Conservation (phyloP, 768 basidiomycete species). For the Lyophyllum atratum region DNA sequence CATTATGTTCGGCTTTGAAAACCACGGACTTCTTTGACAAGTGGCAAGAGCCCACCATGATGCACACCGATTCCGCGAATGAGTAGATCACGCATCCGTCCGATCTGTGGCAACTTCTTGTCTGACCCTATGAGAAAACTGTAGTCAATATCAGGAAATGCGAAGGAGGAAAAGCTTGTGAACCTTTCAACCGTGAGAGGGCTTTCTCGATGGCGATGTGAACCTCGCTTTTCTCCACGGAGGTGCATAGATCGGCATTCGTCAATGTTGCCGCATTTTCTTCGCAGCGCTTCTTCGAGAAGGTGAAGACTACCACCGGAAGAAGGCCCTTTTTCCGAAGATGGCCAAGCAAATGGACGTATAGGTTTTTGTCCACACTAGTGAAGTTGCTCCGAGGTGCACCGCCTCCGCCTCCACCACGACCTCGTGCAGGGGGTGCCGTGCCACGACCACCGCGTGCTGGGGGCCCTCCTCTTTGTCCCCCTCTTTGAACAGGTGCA, state of each 20-base stretch:
- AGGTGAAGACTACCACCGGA: constrained; percentile 95
- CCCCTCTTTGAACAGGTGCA: constrained; percentile 55
- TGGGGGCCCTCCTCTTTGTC: constrained; percentile 50
- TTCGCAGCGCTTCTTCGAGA: constrained; percentile 96
- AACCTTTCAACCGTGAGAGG: constrained; percentile 87
- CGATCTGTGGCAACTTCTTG: constrained; percentile 90
- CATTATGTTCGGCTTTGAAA: not conserved
- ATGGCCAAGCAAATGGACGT: constrained; percentile 87
- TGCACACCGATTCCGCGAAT: constrained; percentile 96
- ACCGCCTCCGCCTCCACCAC: constrained; percentile 48
- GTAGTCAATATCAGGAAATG: constrained; percentile 8
- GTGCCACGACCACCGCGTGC: constrained; percentile 43
- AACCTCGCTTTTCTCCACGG: constrained; percentile 95
- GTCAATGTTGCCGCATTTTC: constrained; percentile 91
- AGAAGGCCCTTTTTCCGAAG: constrained; percentile 85
- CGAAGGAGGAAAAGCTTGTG: not conserved
- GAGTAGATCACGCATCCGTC: constrained; percentile 85
- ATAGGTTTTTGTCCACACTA: constrained; percentile 85
- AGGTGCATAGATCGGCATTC: constrained; percentile 84
- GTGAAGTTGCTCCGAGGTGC: constrained; percentile 60
- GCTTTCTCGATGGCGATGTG: constrained; percentile 95
- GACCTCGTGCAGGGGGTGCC: constrained; percentile 32
- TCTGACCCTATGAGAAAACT: constrained; percentile 67
- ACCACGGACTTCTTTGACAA: constrained; percentile 86
- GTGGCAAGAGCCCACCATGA: constrained; percentile 93